Base-by-base conservation (phyloP, 2,329 filamentous ascomycete species). In the Aspergillus sp. region DNA sequence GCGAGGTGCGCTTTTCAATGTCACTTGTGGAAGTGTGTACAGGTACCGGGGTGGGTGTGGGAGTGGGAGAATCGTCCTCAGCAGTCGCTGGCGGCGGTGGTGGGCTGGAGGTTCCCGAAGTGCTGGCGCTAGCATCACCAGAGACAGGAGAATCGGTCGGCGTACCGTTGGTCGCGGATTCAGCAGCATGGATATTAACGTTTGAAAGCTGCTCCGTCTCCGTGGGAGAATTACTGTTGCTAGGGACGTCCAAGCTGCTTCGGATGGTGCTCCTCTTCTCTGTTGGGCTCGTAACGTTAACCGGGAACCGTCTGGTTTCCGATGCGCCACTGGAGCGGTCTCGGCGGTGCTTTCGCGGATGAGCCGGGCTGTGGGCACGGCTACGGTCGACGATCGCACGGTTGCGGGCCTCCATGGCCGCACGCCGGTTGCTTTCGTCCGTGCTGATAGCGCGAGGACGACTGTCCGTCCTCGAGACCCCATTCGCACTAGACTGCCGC, bases 391-490 rank as follows among this genome's bases (percentile, higher is more conserved):
- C 79, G 51, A 91, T 78, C 43, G 88, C 88, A 51, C 88, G 83
- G 64, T 88, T 87, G 44, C 93, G 83, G 65, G 95, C 93, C 69
- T 97, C 91, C 82, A 95, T 91, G 56, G 94, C 83, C 40, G 88
- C 88, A 60, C 89, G 88, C 50, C 93, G 85, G 68, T 94, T 94
- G 70, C 88, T 94, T 74, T 98, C 93, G 63, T 98, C 89, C 0
- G 89, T 94, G 65, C 88, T 94, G 60, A 96, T 87, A 29, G 90
- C 90, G 42, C 93, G 85, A 27, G 87, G 85, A 38, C 88, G 82
- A 56, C 69, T 71, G 42, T 73, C 73, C n/a, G 75, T 73, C 36
- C 73, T 71, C 1, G 83, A 83, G 39, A 62, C 46, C 3, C 60
- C 64, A 12, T 63, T 52, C 39, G 59, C 58, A 41, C 67, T 72